Evolutionary conservation across 73 alveolate species (phyloP).

Genomic region (Paramecium primaurelia): DNA sequence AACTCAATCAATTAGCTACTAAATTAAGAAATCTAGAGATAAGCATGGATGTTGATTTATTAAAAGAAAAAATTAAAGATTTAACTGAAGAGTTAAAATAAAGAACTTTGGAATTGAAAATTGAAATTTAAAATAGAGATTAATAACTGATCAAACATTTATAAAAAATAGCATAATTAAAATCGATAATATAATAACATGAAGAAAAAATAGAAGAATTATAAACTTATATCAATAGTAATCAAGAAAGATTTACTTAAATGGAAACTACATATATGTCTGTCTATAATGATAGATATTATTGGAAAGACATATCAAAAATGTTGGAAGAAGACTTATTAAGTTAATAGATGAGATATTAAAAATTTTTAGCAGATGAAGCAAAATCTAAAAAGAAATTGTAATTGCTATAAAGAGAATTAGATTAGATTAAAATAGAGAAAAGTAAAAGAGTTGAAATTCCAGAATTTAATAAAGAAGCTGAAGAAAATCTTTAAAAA

Average conservation of each 20-base stretch:
- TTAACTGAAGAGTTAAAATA: background rate
- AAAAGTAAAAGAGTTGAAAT: slow-evolving; percentile 42
- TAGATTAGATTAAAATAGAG: slow-evolving; percentile 25
- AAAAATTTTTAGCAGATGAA: background rate
- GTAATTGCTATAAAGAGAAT: background rate
- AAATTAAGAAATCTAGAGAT: slow-evolving; percentile 37
- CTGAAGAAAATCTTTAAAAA: slow-evolving; percentile 39
- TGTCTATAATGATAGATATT: background rate
- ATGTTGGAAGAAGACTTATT: slow-evolving; percentile 37
- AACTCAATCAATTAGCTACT: background rate
- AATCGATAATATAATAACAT: background rate
- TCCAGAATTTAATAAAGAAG: slow-evolving; percentile 34
- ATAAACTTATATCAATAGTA: background rate
- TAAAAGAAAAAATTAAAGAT: background rate
- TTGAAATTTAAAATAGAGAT: slow-evolving; percentile 8
- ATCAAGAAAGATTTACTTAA: background rate
- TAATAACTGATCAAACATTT: slow-evolving; percentile 6
- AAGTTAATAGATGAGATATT: background rate
- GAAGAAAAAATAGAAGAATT: slow-evolving; percentile 6
- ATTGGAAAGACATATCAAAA: slow-evolving; percentile 9
- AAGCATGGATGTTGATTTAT: background rate
- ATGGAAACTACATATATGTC: background rate
- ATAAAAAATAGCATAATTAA: background rate
- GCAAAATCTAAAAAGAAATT: slow-evolving; percentile 20
- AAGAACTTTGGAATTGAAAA: background rate